These are phyloP conservation scores for Lactarius evosmus DNA, from an alignment of 768 basidiomycete species.

Conservation along the genomic window DNA sequence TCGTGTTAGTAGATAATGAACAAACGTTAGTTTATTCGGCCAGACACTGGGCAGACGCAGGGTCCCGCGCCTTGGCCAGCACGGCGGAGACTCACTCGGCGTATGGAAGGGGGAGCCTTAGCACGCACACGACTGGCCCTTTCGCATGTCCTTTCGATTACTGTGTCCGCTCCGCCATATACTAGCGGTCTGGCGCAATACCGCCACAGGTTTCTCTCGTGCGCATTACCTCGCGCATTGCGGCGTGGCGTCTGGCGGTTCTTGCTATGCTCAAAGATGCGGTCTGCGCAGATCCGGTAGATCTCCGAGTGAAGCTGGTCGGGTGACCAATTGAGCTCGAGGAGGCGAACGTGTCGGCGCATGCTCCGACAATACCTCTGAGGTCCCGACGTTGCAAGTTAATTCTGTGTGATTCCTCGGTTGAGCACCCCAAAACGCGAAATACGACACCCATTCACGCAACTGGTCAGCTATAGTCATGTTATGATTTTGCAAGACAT, in stretches of 20 bases:
- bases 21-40: too few relatives aligned
- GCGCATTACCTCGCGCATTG: constrained; percentile 46
- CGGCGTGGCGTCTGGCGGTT: constrained; percentile 83
- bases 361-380: constrained; percentile 47
- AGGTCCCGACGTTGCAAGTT: constrained; percentile 79
- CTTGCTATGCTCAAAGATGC: constrained; percentile 69
- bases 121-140: constrained; percentile 46
- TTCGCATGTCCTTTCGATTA: constrained; percentile 62
- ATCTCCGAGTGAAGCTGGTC: constrained; percentile 55
- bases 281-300: constrained; percentile 73
- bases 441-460: too few relatives aligned
- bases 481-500: constrained; percentile 64
- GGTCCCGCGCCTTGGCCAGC: constrained; percentile 40
- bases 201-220: constrained; percentile 77
- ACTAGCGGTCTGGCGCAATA: constrained; percentile 55
- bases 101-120: constrained; percentile 52
- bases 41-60: too few relatives aligned
- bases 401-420: constrained; percentile 89
- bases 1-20: too few relatives aligned
- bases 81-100: constrained; percentile 55
- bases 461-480: constrained; percentile 95
- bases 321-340: constrained; percentile 70
- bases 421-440: too few relatives aligned
- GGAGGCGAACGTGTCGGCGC: constrained; percentile 52
- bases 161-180: constrained; percentile 59